A percentile compares a stretch with the other conserved stretches of the same genome.
phyloP scores from a whole-genome alignment of 208 protist genomes.

The Porcisia hertigi region DNA sequence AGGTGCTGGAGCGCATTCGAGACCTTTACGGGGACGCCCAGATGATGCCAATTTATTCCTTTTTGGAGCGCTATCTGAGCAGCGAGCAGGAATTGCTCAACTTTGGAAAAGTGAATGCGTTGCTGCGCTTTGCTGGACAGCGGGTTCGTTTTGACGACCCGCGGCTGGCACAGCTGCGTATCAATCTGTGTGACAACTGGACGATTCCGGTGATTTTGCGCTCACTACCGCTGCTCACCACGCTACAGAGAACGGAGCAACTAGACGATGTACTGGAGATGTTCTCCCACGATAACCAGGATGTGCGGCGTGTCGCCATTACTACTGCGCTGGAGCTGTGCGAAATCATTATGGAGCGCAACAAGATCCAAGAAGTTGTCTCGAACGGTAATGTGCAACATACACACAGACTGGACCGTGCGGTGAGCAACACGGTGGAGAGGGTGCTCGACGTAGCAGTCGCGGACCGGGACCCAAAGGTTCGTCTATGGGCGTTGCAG shows the following conservation, averaged over 20 bases:
- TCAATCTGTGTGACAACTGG: conserved; percentile 42
- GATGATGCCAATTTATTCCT: conserved; percentile 47
- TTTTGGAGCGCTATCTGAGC: conserved; percentile 62
- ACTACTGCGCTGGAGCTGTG: conserved; percentile 68
- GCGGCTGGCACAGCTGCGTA: conserved; percentile 41
- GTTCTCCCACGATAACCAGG: conserved; percentile 74
- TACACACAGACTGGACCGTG: conserved; percentile 47
- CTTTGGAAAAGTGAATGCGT: conserved; percentile 73
- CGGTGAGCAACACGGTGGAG: conserved; percentile 71
- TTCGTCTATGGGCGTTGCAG: conserved; percentile 68
- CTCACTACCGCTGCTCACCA: conserved; percentile 70
- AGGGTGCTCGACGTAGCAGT: conserved; percentile 84
- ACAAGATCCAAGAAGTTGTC: conserved; percentile 4
- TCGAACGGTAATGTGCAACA: conserved; percentile 3
- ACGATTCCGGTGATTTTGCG: conserved; percentile 59
- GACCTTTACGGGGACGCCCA: conserved; percentile 49
- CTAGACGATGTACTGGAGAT: conserved; percentile 70
- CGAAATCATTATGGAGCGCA: conserved; percentile 53
- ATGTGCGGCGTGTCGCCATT: conserved; percentile 62
- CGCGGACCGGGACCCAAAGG: conserved; percentile 61
- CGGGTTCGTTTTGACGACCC: conserved; percentile 36
- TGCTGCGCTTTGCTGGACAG: conserved; percentile 66
- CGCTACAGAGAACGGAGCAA: conserved; percentile 69
- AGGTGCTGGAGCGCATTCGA: conserved; percentile 58
- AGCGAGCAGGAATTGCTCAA: conserved; percentile 59